Evolutionary conservation across 2,329 filamentous ascomycete species (phyloP).

Genomic region (Penicillium freii): DNA sequence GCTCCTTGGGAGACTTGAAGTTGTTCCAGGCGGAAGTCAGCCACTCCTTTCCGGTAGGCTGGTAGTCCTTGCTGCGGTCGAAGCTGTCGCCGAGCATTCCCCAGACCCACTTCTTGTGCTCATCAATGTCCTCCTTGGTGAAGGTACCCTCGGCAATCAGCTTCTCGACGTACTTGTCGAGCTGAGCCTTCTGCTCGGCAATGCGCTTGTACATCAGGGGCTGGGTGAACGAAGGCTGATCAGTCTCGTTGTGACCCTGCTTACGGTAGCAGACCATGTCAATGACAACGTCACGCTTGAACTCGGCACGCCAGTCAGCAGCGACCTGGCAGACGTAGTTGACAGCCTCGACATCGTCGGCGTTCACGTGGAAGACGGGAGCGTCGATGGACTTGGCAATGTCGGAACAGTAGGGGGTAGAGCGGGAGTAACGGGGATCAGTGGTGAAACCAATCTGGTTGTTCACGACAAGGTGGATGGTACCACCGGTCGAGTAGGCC

Average conservation of each 20-base stretch:
- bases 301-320: conserved; percentile 96
- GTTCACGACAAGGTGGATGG: conserved; percentile 95
- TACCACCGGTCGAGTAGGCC: conserved; percentile 94
- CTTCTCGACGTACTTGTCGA: conserved; percentile 89
- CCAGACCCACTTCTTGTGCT: conserved; percentile 99
- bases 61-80: conserved; percentile 94
- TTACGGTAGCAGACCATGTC: conserved; percentile 99
- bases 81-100: conserved; percentile 98
- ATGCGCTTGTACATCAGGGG: conserved; percentile 99
- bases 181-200: conserved; percentile 74
- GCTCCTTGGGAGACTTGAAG: conserved; percentile 97
- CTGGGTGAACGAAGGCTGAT: conserved; percentile 99
- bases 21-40: conserved; percentile 98
- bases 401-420: conserved; percentile 97
- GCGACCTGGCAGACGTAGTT: conserved; percentile 98
- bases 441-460: conserved; percentile 99
- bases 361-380: conserved; percentile 98
- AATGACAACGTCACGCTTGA: conserved; percentile 97
- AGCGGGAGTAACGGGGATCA: conserved; percentile 93
- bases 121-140: conserved; percentile 94
- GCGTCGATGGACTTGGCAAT: conserved; percentile 99
- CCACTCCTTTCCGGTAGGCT: conserved; percentile 96
- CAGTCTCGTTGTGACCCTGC: conserved; percentile 98
- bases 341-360: conserved; percentile 95
- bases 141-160: conserved; percentile 90